These are phyloP conservation scores for Skeletonema grethae DNA, from an alignment of 108 stramenopile species.

Conservation along the genomic window DNA sequence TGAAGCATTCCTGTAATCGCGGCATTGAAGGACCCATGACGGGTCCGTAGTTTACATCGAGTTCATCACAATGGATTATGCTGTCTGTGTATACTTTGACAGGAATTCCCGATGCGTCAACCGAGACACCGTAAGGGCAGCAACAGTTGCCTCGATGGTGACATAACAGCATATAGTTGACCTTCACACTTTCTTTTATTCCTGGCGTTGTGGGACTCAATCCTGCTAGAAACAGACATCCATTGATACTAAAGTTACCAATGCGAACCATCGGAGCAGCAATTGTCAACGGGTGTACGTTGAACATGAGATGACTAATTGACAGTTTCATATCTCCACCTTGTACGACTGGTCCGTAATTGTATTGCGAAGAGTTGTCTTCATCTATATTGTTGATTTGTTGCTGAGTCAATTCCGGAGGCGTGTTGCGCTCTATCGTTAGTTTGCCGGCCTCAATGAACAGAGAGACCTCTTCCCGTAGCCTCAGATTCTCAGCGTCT, in stretches of 20 bases:
- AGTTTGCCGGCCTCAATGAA: constrained; percentile 36
- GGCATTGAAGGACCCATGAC: constrained; percentile 42
- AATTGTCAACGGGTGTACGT: constrained; percentile 42
- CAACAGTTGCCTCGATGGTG: constrained; percentile 27
- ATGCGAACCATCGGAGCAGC: constrained; percentile 39
- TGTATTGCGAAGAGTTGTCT: constrained; percentile 29
- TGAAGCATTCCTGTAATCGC: constrained; percentile 33
- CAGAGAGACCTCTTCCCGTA: constrained; percentile 39
- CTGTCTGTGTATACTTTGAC: constrained; percentile 47
- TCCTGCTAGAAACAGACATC: constrained; percentile 31
- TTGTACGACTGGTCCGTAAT: constrained; percentile 43
- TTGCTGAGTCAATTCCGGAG: constrained; percentile 39
- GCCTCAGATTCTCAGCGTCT: background rate
- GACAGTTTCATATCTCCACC: constrained; percentile 38
- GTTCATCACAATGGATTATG: constrained; percentile 17
- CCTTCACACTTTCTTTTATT: constrained; percentile 17
- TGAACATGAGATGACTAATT: constrained; percentile 26
- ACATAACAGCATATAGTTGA: constrained; percentile 24
- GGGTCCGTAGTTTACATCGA: constrained; percentile 35
- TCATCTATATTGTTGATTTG: constrained; percentile 43
- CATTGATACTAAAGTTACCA: constrained; percentile 28
- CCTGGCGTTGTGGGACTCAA: constrained; percentile 43
- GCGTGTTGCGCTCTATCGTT: constrained; percentile 43
- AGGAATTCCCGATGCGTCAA: constrained; percentile 42
- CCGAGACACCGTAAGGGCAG: constrained; percentile 39